A percentile compares a stretch with the other conserved stretches of the same genome.
These are phyloP conservation scores for Allantophomopsis lycopodina DNA, from an alignment of 2,329 filamentous ascomycete species.

Conservation along the genomic window DNA sequence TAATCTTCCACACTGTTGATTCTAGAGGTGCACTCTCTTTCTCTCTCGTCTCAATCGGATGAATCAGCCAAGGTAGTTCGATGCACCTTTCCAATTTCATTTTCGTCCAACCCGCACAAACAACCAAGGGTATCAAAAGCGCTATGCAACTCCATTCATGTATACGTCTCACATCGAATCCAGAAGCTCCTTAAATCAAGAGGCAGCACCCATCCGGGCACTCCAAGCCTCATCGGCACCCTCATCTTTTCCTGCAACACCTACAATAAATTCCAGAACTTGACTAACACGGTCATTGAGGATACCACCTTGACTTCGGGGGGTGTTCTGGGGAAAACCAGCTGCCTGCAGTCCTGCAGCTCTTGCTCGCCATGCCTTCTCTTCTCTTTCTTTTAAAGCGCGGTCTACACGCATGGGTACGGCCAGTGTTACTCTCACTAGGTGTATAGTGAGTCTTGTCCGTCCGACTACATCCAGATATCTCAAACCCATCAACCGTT, in stretches of 20 bases:
- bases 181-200: too few species aligned
- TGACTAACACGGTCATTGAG: constrained; percentile 23
- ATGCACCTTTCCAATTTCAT: too few species aligned
- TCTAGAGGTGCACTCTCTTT: too few species aligned
- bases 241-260: constrained; percentile 24
- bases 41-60: too few species aligned
- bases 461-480: constrained; percentile 23
- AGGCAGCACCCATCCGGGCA: constrained; percentile 6
- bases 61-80: too few species aligned
- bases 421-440: constrained; percentile 23
- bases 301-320: constrained; percentile 16
- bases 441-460: constrained; percentile 21
- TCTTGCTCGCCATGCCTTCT: constrained; percentile 22
- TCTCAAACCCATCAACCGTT: constrained; percentile 20
- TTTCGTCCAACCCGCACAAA: too few species aligned
- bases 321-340: constrained; percentile 16
- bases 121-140: too few species aligned
- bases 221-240: constrained; percentile 21
- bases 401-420: constrained; percentile 25
- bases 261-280: constrained; percentile 24
- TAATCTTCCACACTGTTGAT: too few species aligned
- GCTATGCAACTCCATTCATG: too few species aligned
- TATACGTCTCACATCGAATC: too few species aligned
- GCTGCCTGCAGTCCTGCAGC: constrained; percentile 20
- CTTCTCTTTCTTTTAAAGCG: constrained; percentile 21